These are phyloP conservation scores for Euphorbia neoarborescens DNA, from an alignment of 441 rosid species.

Conservation along the genomic window DNA sequence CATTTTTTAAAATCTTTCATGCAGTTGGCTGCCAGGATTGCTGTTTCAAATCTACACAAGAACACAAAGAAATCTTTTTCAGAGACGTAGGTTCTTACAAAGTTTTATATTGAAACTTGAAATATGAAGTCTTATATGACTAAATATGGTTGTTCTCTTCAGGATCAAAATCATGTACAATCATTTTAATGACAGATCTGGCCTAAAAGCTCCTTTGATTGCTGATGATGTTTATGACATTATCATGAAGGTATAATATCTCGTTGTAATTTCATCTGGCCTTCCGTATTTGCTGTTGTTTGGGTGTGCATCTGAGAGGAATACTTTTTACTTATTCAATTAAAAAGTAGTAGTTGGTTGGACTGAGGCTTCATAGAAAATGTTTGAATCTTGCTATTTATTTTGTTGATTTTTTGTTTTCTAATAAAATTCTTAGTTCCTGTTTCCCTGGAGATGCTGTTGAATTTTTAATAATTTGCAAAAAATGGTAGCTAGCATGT, in stretches of 20 bases:
- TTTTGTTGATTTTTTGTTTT: not conserved
- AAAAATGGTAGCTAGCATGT: not conserved
- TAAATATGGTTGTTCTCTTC: constrained; percentile 20
- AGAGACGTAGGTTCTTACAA: constrained; percentile 54
- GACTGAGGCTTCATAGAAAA: not conserved
- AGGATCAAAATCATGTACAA: constrained; percentile 69
- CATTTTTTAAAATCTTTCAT: not conserved
- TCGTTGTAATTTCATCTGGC: not conserved
- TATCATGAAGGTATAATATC: constrained; percentile 57
- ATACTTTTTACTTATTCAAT: not conserved
- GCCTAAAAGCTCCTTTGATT: constrained; percentile 58
- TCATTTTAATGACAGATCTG: constrained; percentile 64
- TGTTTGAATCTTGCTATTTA: not conserved
- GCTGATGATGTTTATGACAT: constrained; percentile 83
- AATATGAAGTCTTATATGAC: not conserved
- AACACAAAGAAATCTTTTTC: constrained; percentile 74
- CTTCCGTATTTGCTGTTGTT: not conserved
- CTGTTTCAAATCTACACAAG: constrained; percentile 84
- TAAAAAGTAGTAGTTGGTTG: not conserved
- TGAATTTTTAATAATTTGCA: not conserved
- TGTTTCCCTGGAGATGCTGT: not conserved
- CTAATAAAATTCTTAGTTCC: not conserved
- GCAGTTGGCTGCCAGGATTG: constrained; percentile 92
- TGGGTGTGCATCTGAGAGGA: not conserved
- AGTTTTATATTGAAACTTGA: too few species aligned